A percentile compares a stretch with the other conserved stretches of the same genome.
phyloP scores from a whole-genome alignment of 345 rosid genomes.

The Eucalyptus sp. region DNA sequence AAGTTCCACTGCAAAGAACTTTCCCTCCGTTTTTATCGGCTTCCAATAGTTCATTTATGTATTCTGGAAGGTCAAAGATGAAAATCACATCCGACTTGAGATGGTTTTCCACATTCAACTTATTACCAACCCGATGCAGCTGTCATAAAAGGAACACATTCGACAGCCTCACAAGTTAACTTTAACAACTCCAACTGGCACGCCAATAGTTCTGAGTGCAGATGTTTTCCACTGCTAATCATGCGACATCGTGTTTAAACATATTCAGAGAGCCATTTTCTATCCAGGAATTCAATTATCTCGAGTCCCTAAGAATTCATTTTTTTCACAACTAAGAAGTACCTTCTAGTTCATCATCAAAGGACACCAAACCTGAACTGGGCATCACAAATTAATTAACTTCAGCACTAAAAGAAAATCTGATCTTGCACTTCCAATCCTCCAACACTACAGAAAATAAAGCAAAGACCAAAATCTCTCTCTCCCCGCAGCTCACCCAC shows the following conservation, averaged over 20 bases:
- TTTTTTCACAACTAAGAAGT: neutral
- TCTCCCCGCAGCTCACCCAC: neutral
- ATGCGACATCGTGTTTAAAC: neutral
- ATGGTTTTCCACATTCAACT: neutral
- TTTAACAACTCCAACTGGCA: neutral
- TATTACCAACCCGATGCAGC: neutral
- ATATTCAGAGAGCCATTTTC: neutral
- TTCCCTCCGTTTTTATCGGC: constrained; percentile 46
- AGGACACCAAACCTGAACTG: neutral
- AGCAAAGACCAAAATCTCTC: neutral
- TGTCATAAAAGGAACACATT: neutral
- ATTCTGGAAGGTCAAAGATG: constrained; percentile 24
- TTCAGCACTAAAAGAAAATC: neutral
- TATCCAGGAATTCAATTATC: neutral
- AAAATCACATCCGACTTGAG: neutral
- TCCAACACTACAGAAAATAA: neutral
- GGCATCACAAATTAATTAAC: neutral
- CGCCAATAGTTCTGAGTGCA: neutral
- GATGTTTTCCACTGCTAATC: neutral
- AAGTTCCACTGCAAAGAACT: constrained; percentile 43
- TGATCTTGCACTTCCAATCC: neutral
- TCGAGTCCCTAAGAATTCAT: neutral
- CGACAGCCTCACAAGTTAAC: neutral
- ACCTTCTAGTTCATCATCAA: neutral
- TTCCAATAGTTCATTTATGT: constrained; percentile 43